Evolutionary conservation across 805 yeast genomes (phyloP), one percentile per base, ranked within the genome.

Genomic region (Candida alai): DNA sequence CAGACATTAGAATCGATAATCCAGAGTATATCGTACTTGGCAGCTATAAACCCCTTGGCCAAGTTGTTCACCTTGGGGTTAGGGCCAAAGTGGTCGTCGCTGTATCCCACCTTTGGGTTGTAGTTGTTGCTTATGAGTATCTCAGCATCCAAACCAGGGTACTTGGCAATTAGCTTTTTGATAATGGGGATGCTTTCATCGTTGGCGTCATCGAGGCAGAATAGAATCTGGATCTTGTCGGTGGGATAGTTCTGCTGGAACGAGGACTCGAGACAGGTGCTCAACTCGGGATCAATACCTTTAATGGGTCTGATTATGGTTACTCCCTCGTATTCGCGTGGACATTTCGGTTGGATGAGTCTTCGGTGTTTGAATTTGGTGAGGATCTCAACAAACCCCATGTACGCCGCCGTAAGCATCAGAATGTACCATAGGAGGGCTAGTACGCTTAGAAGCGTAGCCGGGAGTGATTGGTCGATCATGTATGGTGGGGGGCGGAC

Each of bases 1-100:
- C 87, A 83, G 5, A 84, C 93, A 49, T 87, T 87, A 18, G 89
- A 78, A 58, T 87, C 96, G 62, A 84, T 69, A 11, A 85, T 76
- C 96, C 96, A 87, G 9, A 88, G 45, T 13, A 83, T 71, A 50
- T 87, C 95, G 55, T 74, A 64, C 45, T 74, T 72, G 6, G 95
- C 90, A 2, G 56, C 56, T 24, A 62, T 54, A 50, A 80, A 85
- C 5, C 95, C 96, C 54, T 84, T 84, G n/a, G 87, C 78, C 29
- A 87, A 62, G 56, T 87, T 87, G 58, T 86, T 85, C 36, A 87
- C 84, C 57, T 87, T 87, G 5, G 96, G 96, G 48, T 87, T 87
- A 4, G 94, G 93, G 2, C 95, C 95, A 48, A 64, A 81, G 43
- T 70, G 70, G 22, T 57, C 59, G 28, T 77, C 82, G 6, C 58